Conservation (phyloP, 768 basidiomycete genomes). For the Hemileccinum impolitum region DNA sequence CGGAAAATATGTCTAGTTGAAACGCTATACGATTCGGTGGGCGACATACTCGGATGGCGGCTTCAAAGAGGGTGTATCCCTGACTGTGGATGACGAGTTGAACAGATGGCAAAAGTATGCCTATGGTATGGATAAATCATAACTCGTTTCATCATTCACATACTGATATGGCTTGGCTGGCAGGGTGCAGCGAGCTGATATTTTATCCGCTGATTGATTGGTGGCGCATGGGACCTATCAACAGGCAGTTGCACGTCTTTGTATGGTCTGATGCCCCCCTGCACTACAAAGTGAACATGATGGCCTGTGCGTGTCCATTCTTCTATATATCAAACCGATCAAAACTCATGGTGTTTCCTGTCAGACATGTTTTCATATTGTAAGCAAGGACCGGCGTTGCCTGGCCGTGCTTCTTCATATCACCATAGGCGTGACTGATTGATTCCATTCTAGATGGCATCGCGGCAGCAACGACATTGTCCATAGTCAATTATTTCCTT, state of each 20-base stretch:
- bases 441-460: constrained; percentile 42
- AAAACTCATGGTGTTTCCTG: constrained; percentile 3
- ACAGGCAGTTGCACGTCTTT: constrained; percentile 71
- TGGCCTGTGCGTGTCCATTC: constrained; percentile 40
- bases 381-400: constrained; percentile 22
- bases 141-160: constrained; percentile 36
- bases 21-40: constrained; percentile 41
- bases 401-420: background rate
- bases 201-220: constrained; percentile 81
- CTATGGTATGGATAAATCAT: constrained; percentile 46
- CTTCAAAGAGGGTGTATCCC: constrained; percentile 91
- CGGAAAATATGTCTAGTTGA: constrained; percentile 9
- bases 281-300: constrained; percentile 73
- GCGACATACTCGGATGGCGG: constrained; percentile 82
- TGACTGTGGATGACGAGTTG: constrained; percentile 86
- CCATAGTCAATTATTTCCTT: constrained; percentile 67
- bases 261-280: constrained; percentile 73
- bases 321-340: background rate
- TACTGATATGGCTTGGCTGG: background rate
- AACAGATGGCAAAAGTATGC: constrained; percentile 92
- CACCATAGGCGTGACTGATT: no score
- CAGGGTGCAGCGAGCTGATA: constrained; percentile 51
- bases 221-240: constrained; percentile 81
- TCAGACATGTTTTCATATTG: constrained; percentile 53
- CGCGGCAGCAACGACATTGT: constrained; percentile 60